Conservation (phyloP, 2,329 filamentous ascomycete genomes). For the Botryotinia convoluta region DNA sequence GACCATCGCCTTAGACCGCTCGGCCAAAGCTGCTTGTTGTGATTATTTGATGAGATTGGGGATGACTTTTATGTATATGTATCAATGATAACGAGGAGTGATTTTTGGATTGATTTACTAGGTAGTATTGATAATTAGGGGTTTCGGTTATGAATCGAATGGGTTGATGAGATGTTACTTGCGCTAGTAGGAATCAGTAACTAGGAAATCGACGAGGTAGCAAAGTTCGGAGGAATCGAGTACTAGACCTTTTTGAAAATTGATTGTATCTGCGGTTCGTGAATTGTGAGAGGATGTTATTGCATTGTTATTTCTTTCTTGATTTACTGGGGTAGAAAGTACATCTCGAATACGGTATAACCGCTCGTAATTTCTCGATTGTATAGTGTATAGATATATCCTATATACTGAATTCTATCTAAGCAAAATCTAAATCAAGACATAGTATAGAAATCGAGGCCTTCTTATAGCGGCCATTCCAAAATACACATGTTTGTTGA, state of each 20-base stretch:
- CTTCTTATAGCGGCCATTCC: neutral
- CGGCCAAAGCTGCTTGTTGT: neutral
- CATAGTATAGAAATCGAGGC: neutral
- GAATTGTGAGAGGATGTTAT: neutral
- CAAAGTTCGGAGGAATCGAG: neutral
- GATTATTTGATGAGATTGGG: fast-evolving
- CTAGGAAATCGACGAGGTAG: neutral
- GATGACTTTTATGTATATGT: too few relatives aligned
- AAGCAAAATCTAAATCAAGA: neutral
- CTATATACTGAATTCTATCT: neutral
- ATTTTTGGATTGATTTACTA: neutral
- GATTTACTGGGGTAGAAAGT: neutral
- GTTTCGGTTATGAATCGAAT: neutral
- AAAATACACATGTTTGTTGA: neutral
- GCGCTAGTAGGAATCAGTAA: fast-evolving
- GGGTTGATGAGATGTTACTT: neutral
- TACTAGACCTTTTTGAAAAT: neutral
- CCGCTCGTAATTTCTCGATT: too few relatives aligned
- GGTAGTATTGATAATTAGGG: neutral
- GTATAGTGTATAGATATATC: too few relatives aligned
- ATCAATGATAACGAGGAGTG: fast-evolving
- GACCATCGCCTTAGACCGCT: constrained; percentile 17
- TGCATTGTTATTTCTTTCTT: neutral
- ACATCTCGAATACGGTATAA: neutral
- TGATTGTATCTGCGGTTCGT: neutral